phyloP scores from a whole-genome alignment of 1,284 basidiomycete species.

The Irpex lacteus region DNA sequence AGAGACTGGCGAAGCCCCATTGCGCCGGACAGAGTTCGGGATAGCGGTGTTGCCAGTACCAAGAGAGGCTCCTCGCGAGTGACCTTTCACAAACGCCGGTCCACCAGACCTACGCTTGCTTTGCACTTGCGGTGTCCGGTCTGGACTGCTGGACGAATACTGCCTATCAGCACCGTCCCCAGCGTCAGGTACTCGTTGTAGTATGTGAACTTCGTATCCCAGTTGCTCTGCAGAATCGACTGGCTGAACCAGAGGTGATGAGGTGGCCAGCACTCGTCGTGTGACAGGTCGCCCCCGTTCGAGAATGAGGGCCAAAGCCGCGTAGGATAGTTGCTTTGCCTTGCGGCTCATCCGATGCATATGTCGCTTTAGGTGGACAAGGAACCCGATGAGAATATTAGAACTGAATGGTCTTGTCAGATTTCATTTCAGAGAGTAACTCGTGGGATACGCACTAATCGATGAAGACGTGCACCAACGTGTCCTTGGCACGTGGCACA shows the following conservation, averaged over 20 bases:
- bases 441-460: constrained; percentile 60
- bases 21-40: background rate
- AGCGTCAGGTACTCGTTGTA: constrained; percentile 74
- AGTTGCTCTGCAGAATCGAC: constrained; percentile 72
- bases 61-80: constrained; percentile 19
- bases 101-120: constrained; percentile 12
- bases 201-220: constrained; percentile 79
- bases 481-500: constrained; percentile 45
- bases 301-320: constrained; percentile 66
- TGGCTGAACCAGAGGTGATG: constrained; percentile 80
- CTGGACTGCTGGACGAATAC: constrained; percentile 25
- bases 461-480: constrained; percentile 78
- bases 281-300: constrained; percentile 70
- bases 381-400: constrained; percentile 79
- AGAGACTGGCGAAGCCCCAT: constrained; percentile 20
- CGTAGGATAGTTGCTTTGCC: constrained; percentile 57
- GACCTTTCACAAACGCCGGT: constrained; percentile 14
- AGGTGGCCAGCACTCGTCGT: constrained; percentile 74
- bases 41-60: constrained; percentile 17
- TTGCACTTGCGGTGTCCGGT: constrained; percentile 11
- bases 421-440: constrained; percentile 2
- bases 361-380: constrained; percentile 60
- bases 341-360: constrained; percentile 33
- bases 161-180: constrained; percentile 56
- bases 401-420: constrained; percentile 46